Base-by-base conservation (phyloP, 2,329 filamentous ascomycete species). In the Fonsecaea multimorphosa region DNA sequence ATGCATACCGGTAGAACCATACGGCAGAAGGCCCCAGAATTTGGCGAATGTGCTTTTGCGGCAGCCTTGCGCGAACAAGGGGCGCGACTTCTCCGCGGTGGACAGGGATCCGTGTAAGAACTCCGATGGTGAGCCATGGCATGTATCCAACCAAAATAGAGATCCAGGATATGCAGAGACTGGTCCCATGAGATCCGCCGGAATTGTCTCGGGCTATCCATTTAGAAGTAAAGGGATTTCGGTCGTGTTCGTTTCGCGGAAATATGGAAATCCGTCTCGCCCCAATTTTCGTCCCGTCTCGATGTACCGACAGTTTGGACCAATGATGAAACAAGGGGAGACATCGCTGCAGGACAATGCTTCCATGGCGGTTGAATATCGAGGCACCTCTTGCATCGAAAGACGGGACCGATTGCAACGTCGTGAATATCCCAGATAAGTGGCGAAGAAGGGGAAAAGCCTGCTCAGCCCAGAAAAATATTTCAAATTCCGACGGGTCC, bases 1-100 rank as follows among this genome's bases (percentile, higher is more conserved):
- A 2, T 31, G 22, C 29, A 58, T 58, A 58, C 55, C 55, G 36
- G 55, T 44, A 44, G 55, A 58, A 44, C 55, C 55, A 44, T 44
- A 12, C 55, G 36, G 55, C 55, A 16, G n/a, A n/a, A 14, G 24
- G n/a, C 8, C 38, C 38, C 16, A 40, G 55, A 34, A 40, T 27
- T 1, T 38, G 27, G 55, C 36, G 32, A n/a, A 31, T 27, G 19
- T n/a, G n/a, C 5, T 34, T 2, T 46, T 46, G 22, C 9, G 55
- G 34, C 36, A 58, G 55, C 55, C 55, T 58, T 9, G 55, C 55
- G 34, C 55, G 55, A 58, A 36, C 19, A 7, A 8, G 34, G 16
- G 34, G 5, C 38, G 38, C 38, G 8, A 40, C 38, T 8, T 12
- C n/a, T 40, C 38, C 38, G 38, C 38, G 14, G 38, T n/a, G 38